Evolutionary conservation across 208 protist species (phyloP).

Genomic region (Cochliopodium minus): DNA sequence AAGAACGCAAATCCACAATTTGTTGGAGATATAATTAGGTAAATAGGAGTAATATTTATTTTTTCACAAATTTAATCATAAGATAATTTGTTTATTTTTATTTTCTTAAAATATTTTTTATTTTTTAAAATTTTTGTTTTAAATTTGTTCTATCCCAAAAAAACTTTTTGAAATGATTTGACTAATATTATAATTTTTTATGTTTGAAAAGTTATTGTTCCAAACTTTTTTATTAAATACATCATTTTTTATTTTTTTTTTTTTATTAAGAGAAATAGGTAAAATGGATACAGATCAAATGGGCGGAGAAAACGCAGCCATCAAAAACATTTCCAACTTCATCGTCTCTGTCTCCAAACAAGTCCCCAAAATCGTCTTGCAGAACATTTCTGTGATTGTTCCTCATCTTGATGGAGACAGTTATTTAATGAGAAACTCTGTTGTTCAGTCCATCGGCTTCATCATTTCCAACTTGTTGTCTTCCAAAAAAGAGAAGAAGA

Average conservation of each 20-base stretch:
- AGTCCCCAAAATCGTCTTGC: constrained; percentile 2
- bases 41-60: too few relatives aligned
- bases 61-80: too few relatives aligned
- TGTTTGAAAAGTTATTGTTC: too few relatives aligned
- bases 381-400: constrained; percentile 15
- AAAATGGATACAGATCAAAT: constrained; percentile 7
- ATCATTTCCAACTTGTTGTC: neutral
- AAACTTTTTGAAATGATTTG: too few relatives aligned
- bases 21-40: neutral
- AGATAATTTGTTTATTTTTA: too few relatives aligned
- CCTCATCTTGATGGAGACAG: constrained; percentile 17
- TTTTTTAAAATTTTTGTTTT: too few relatives aligned
- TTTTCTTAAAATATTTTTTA: too few relatives aligned
- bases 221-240: too few relatives aligned
- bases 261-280: constrained; percentile 5
- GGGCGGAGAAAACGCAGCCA: constrained; percentile 6
- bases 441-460: constrained; percentile 1
- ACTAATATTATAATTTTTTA: too few relatives aligned
- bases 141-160: too few relatives aligned
- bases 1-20: neutral
- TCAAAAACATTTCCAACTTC: constrained; percentile 16
- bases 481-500: neutral
- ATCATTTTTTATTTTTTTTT: too few relatives aligned
- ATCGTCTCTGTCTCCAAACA: constrained; percentile 7
- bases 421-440: constrained; percentile 17